These are phyloP conservation scores for Elasticomyces elasticus DNA, from an alignment of 495 filamentous ascomycete species.

Conservation along the genomic window DNA sequence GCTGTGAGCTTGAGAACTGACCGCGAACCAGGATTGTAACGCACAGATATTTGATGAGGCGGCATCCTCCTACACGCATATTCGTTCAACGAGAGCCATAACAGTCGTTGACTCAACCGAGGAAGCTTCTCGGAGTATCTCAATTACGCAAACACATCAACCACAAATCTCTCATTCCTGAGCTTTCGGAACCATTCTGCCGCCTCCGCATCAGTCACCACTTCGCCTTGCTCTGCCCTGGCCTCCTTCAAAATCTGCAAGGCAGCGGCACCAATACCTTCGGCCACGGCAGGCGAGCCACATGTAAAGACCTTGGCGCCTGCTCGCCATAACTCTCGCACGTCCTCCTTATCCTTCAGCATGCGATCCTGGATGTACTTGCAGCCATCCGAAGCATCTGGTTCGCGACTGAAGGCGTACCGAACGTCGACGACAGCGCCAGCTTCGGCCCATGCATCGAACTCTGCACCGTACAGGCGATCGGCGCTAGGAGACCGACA, in stretches of 20 bases:
- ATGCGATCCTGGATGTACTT: conserved; percentile 29
- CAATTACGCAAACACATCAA: conserved; percentile 15
- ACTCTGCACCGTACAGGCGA: conserved; percentile 20
- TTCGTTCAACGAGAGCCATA: too few relatives aligned
- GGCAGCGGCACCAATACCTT: background rate
- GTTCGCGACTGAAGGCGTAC: conserved; percentile 22
- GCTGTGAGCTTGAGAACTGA: too few relatives aligned
- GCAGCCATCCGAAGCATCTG: conserved; percentile 17
- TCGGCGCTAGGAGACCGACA: conserved; percentile 21
- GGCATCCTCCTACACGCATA: too few relatives aligned
- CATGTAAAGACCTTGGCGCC: conserved; percentile 28
- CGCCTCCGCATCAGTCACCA: conserved; percentile 2
- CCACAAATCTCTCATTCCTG: conserved; percentile 14
- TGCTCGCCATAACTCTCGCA: conserved; percentile 17
- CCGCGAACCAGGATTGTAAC: too few relatives aligned
- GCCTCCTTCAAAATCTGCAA: background rate
- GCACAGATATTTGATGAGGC: too few relatives aligned
- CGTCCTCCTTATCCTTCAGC: conserved; percentile 21
- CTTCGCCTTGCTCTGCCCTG: background rate
- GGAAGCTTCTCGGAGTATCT: too few relatives aligned
- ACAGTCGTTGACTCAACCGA: too few relatives aligned
- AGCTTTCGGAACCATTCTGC: conserved; percentile 7
- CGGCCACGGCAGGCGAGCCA: conserved; percentile 10
- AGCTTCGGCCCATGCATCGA: conserved; percentile 21
- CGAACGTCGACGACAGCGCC: conserved; percentile 27